phyloP scores from a whole-genome alignment of 257 asterid species.

The Nicotiana attenuata region DNA sequence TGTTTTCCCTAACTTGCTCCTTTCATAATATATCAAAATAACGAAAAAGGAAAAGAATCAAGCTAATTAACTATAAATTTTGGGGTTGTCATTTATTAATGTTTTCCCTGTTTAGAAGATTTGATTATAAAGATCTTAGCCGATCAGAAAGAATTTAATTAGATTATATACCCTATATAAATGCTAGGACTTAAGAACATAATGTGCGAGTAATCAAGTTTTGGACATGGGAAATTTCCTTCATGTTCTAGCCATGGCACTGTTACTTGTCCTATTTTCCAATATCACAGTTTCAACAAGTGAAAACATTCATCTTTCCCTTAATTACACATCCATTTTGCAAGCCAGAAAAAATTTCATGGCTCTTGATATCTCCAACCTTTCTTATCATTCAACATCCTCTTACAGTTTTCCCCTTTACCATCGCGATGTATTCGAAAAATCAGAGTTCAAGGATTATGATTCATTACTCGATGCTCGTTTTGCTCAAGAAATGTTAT shows the following conservation, averaged over 20 bases:
- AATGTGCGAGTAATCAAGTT: not conserved
- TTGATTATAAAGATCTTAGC: not conserved
- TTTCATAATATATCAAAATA: not conserved
- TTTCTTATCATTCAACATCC: not conserved
- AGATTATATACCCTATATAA: not conserved
- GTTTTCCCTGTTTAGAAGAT: not conserved
- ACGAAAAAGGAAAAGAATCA: not conserved
- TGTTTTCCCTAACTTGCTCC: not conserved
- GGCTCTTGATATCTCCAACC: constrained; percentile 1
- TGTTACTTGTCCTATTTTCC: not conserved
- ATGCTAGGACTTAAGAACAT: not conserved
- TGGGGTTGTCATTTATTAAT: not conserved
- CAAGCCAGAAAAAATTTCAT: constrained; percentile 4
- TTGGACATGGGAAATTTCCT: not conserved
- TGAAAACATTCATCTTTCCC: not conserved
- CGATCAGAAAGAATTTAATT: not conserved
- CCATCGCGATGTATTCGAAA: not conserved
- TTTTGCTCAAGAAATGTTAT: not conserved
- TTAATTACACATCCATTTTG: not conserved
- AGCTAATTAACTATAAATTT: not conserved
- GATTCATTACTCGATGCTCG: not conserved
- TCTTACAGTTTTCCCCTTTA: not conserved
- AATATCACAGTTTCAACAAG: not conserved
- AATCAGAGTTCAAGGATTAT: not conserved
- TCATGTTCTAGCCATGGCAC: not conserved